phyloP scores from a whole-genome alignment of 805 yeast species.

The Nakazawaea peltata region DNA sequence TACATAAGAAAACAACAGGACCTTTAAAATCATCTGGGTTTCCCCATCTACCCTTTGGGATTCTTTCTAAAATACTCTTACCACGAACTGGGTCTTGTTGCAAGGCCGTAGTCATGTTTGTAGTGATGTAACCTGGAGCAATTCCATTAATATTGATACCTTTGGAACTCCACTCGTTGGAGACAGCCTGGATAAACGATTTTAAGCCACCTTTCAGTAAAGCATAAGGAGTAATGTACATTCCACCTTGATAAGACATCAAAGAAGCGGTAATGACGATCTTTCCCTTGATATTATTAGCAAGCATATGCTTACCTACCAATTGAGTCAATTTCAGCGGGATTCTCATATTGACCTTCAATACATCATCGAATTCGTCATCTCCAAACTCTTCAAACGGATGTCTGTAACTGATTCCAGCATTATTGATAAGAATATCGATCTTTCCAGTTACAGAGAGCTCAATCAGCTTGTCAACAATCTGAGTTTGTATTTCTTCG shows the following conservation, averaged over 20 bases:
- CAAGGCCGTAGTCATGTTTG: slow-evolving; percentile 32
- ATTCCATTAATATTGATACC: slow-evolving; percentile 41
- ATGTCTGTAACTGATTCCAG: slow-evolving; percentile 25
- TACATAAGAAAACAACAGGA: slow-evolving; percentile 33
- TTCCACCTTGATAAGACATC: slow-evolving; percentile 32
- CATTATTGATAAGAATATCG: slow-evolving; percentile 26
- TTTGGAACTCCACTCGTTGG: slow-evolving; percentile 35
- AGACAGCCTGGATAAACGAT: slow-evolving; percentile 27
- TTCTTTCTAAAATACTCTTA: slow-evolving; percentile 25
- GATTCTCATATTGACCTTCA: slow-evolving; percentile 32
- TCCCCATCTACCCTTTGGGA: slow-evolving; percentile 44
- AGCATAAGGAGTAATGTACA: slow-evolving; percentile 28
- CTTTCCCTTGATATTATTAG: slow-evolving; percentile 25
- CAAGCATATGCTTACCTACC: slow-evolving; percentile 28
- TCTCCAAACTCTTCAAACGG: slow-evolving; percentile 27
- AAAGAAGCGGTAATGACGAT: slow-evolving; percentile 35
- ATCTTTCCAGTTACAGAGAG: slow-evolving; percentile 21
- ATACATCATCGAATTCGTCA: slow-evolving; percentile 28
- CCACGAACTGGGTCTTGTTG: slow-evolving; percentile 19
- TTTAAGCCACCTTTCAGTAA: slow-evolving; percentile 34
- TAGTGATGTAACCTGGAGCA: slow-evolving; percentile 42
- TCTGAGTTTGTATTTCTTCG: slow-evolving; percentile 19
- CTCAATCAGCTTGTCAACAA: slow-evolving; percentile 23
- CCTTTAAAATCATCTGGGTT: slow-evolving; percentile 39
- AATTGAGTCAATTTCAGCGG: slow-evolving; percentile 29